Conservation (phyloP, 2,329 filamentous ascomycete genomes). For the Ceratocystis harringtonii region DNA sequence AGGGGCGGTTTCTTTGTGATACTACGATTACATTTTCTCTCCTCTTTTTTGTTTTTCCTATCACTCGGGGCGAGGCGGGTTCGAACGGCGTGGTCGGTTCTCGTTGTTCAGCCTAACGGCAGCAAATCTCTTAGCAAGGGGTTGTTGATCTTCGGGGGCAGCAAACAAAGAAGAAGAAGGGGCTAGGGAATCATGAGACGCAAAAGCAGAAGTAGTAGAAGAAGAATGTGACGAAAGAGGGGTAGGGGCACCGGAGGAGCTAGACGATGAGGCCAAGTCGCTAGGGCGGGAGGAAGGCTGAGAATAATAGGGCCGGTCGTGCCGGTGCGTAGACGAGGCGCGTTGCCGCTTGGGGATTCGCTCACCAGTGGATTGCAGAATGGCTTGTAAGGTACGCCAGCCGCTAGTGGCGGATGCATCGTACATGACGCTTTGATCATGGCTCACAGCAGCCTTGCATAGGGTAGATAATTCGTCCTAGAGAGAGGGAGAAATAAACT, state of each 20-base stretch:
- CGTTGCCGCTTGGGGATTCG: conserved; percentile 62
- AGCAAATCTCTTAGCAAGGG: conserved; percentile 52
- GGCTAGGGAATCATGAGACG: not conserved
- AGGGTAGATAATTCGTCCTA: conserved; percentile 83
- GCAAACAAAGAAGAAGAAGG: not conserved
- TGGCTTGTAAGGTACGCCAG: conserved; percentile 86
- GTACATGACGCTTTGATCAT: conserved; percentile 66
- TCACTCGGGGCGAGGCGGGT: conserved; percentile 10
- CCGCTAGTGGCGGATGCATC: conserved; percentile 75
- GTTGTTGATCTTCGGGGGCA: conserved; percentile 31
- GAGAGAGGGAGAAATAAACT: conserved; percentile 7
- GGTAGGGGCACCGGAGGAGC: conserved; percentile 21
- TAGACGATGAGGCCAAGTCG: conserved; percentile 20
- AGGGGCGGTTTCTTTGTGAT: not conserved
- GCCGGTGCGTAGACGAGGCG: conserved; percentile 15
- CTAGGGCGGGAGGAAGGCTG: conserved; percentile 19
- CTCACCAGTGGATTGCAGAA: conserved; percentile 96
- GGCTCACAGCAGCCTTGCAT: conserved; percentile 67
- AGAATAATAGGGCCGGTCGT: not conserved
- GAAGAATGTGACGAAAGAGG: conserved; percentile 18
- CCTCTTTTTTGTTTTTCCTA: not conserved
- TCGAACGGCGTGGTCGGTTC: conserved; percentile 14
- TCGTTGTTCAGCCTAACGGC: conserved; percentile 45
- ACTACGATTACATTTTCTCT: no score
- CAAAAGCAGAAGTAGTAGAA: conserved; percentile 5